phyloP scores from a whole-genome alignment of 495 filamentous ascomycete genomes.

The Annulohypoxylon bovei region DNA sequence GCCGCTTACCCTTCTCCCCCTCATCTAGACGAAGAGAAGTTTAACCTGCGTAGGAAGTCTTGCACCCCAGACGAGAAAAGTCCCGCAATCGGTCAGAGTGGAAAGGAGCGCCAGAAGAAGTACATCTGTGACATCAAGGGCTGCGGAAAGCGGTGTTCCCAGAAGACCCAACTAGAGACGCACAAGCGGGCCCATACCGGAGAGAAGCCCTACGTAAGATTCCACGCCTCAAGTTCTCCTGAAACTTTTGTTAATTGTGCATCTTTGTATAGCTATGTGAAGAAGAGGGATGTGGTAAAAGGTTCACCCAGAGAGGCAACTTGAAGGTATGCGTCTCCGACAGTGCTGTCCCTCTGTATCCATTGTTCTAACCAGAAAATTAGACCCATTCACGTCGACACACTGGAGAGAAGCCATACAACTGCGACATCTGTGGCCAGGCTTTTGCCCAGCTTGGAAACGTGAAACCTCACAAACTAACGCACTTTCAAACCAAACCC shows the following conservation, averaged over 20 bases:
- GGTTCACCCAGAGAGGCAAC: slow-evolving; percentile 89
- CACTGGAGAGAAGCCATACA: slow-evolving; percentile 84
- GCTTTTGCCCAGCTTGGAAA: slow-evolving; percentile 86
- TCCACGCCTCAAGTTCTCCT: not conserved
- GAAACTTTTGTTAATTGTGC: not conserved
- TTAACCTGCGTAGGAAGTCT: slow-evolving; percentile 35
- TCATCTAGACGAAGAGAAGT: slow-evolving; percentile 31
- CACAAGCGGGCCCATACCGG: slow-evolving; percentile 91
- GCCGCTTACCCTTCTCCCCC: slow-evolving; percentile 37
- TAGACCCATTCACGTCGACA: slow-evolving; percentile 88
- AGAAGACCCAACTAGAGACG: slow-evolving; percentile 94
- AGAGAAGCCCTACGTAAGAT: slow-evolving; percentile 86
- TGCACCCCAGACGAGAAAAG: slow-evolving; percentile 21
- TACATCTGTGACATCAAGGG: slow-evolving; percentile 79
- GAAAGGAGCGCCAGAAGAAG: slow-evolving; percentile 61
- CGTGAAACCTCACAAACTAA: slow-evolving; percentile 85
- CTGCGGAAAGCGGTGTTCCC: slow-evolving; percentile 85
- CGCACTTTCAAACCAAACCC: slow-evolving; percentile 79
- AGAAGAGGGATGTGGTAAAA: slow-evolving; percentile 77
- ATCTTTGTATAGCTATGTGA: slow-evolving; percentile 69
- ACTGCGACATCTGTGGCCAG: slow-evolving; percentile 83
- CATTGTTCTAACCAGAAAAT: slow-evolving; percentile 20
- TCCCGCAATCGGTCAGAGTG: not conserved
- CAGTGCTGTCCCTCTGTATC: not conserved
- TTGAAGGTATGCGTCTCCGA: slow-evolving; percentile 70